Conservation (phyloP, 441 rosid genomes). For the Sinapis alba region DNA sequence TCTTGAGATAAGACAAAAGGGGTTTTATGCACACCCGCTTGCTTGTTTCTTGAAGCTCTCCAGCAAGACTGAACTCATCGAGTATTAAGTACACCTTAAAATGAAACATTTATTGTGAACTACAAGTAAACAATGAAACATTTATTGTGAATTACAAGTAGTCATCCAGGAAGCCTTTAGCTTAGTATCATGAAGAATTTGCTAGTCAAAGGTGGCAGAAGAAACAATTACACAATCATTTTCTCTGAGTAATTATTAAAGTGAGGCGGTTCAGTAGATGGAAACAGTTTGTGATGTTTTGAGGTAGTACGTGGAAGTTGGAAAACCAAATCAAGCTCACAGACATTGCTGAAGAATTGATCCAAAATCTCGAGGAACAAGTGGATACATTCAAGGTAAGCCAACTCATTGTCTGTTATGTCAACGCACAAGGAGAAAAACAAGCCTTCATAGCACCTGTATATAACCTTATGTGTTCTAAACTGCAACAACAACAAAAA, state of each 20-base stretch:
- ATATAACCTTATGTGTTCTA: slow-evolving; percentile 93
- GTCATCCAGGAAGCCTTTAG: too few relatives aligned
- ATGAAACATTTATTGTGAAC: too few relatives aligned
- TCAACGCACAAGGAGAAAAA: slow-evolving; percentile 95
- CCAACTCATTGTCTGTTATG: slow-evolving; percentile 94
- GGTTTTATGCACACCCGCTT: slow-evolving; percentile 56
- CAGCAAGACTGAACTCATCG: slow-evolving; percentile 98
- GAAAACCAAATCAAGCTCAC: slow-evolving; percentile 97
- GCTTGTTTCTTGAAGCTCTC: slow-evolving; percentile 99
- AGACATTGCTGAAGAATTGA: slow-evolving; percentile 99
- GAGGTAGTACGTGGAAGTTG: slow-evolving; percentile 81
- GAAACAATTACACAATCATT: slow-evolving; percentile 1
- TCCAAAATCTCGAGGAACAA: slow-evolving; percentile 95
- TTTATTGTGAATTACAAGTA: too few relatives aligned
- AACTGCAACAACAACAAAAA: slow-evolving; percentile 45
- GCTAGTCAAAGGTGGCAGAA: too few relatives aligned
- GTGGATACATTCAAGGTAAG: slow-evolving; percentile 91
- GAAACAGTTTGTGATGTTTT: not conserved
- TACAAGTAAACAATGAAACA: too few relatives aligned
- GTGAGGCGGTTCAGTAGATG: not conserved
- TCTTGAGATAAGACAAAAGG: not conserved
- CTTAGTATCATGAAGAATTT: too few relatives aligned
- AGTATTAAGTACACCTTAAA: slow-evolving; percentile 98
- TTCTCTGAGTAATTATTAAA: not conserved
- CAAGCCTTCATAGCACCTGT: slow-evolving; percentile 94